Conservation (phyloP, 306 rosid genomes). For the Clitoria ternatea region DNA sequence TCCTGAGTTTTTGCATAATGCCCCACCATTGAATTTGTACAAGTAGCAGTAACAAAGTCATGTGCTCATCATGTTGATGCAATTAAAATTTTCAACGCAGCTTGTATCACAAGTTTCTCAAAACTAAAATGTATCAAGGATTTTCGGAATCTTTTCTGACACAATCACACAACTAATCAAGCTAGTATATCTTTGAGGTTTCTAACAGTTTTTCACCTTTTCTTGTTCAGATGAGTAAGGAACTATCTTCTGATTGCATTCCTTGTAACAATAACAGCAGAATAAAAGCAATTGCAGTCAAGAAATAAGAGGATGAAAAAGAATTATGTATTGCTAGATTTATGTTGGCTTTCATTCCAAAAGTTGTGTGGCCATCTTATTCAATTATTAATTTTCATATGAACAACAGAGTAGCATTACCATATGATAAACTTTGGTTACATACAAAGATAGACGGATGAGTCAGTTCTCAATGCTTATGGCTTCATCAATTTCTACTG, state of each 20-base stretch:
- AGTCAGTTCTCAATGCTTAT: not conserved
- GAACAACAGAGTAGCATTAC: conserved; percentile 9
- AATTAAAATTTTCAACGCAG: not conserved
- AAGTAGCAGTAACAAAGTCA: not conserved
- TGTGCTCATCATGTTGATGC: not conserved
- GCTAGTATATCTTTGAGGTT: not conserved
- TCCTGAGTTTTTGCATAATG: not conserved
- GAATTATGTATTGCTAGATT: not conserved
- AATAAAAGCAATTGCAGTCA: not conserved
- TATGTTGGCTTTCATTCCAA: conserved; percentile 4
- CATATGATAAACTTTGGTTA: not conserved
- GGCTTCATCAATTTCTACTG: conserved; percentile 20
- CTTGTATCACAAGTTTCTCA: not conserved
- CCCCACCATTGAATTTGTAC: not conserved
- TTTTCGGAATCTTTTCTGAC: not conserved
- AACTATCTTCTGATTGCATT: not conserved
- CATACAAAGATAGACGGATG: conserved; percentile 6
- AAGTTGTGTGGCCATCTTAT: conserved; percentile 8
- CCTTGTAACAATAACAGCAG: not conserved
- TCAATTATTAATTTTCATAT: conserved; percentile 1
- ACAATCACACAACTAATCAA: not conserved
- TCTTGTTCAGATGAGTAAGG: not conserved
- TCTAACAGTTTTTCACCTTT: not conserved
- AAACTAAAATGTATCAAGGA: not conserved
- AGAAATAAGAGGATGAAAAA: not conserved